Conservation (phyloP, 176 grass and related monocot species). For the Panicum miliaceum region DNA sequence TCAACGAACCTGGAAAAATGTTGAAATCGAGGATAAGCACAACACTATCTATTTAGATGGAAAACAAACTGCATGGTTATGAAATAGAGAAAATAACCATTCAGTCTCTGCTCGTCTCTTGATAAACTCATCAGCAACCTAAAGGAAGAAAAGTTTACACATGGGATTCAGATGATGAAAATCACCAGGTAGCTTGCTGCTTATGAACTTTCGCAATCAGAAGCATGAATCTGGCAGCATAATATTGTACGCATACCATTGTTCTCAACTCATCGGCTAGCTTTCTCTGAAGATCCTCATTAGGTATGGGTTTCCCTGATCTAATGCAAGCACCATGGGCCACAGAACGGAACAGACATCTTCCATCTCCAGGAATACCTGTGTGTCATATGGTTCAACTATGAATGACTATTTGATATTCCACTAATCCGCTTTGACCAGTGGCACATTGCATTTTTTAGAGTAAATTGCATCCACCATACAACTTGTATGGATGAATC, state of each 20-base stretch:
- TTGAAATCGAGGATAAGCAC: conserved; percentile 6
- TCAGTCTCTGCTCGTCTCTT: conserved; percentile 81
- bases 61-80: neutral
- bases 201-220: neutral
- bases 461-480: too few relatives aligned
- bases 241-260: conserved; percentile 45
- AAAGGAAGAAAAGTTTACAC: neutral
- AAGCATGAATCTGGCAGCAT: neutral
- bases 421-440: neutral
- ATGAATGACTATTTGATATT: neutral
- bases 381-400: neutral
- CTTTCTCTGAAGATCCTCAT: conserved; percentile 72
- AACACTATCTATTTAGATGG: neutral
- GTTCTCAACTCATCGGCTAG: conserved; percentile 88
- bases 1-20: conserved; percentile 72
- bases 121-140: conserved; percentile 93
- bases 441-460: neutral
- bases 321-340: conserved; percentile 73
- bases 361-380: conserved; percentile 93
- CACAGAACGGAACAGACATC: conserved; percentile 84
- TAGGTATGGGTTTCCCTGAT: conserved; percentile 56
- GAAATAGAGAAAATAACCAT: conserved; percentile 55
- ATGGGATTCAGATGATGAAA: conserved; percentile 16
- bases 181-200: neutral
- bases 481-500: too few relatives aligned